phyloP scores from a whole-genome alignment of 2,329 filamentous ascomycete genomes.

The Daldinia sp. region DNA sequence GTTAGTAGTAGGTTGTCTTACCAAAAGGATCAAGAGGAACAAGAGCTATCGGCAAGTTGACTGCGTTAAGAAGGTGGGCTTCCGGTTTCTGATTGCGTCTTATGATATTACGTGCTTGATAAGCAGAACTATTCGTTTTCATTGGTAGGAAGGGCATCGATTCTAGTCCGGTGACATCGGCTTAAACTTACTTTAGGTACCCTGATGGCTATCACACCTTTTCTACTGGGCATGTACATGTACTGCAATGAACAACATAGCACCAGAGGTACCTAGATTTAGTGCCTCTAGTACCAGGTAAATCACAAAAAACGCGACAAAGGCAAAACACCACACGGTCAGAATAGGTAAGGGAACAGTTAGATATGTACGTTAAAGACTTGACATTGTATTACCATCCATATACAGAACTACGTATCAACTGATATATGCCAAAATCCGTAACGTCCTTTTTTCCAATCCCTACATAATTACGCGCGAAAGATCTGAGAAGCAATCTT shows the following conservation, averaged over 20 bases:
- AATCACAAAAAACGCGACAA: too few relatives aligned
- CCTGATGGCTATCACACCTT: conserved; percentile 20
- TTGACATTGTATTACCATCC: conserved; percentile 51
- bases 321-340: too few relatives aligned
- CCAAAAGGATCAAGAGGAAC: conserved; percentile 4
- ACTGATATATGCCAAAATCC: conserved; percentile 56
- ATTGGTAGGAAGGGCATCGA: neutral
- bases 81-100: conserved; percentile 17
- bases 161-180: conserved; percentile 8
- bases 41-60: conserved; percentile 12
- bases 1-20: neutral
- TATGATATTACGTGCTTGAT: conserved; percentile 20
- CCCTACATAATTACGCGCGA: conserved; percentile 45
- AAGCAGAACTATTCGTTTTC: neutral
- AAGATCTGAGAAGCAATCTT: conserved; percentile 47
- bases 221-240: too few relatives aligned
- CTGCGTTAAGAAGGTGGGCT: conserved; percentile 43
- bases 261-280: too few relatives aligned
- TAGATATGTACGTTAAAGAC: conserved; percentile 39
- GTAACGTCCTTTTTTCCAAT: conserved; percentile 52
- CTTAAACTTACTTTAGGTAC: conserved; percentile 7
- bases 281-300: too few relatives aligned
- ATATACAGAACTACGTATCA: conserved; percentile 61
- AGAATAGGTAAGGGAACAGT: neutral
- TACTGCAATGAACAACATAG: too few relatives aligned